A percentile compares a stretch with the other conserved stretches of the same genome.
Evolutionary conservation across 768 basidiomycete genomes (phyloP).

Genomic region (Cantharellus cinnabarinus): DNA sequence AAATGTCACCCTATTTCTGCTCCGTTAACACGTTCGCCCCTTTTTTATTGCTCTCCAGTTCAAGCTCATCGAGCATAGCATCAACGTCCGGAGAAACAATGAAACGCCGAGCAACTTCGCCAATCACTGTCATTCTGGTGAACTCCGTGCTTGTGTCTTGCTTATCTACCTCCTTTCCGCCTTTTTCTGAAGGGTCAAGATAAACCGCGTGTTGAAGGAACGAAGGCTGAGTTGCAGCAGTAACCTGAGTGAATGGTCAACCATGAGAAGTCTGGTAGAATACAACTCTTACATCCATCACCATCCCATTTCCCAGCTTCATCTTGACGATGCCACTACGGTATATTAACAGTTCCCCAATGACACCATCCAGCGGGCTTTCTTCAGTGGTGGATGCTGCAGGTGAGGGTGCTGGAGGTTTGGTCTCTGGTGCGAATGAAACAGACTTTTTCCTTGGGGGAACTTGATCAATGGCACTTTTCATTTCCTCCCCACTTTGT

Average conservation of each 20-base stretch:
- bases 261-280: conserved; percentile 1
- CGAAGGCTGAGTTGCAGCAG: conserved; percentile 61
- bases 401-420: conserved; percentile 11
- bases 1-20: no score
- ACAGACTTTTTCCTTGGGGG: conserved; percentile 11
- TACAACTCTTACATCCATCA: conserved; percentile 48
- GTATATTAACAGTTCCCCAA: conserved; percentile 73
- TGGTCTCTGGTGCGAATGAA: conserved; percentile 4
- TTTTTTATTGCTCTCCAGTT: conserved; percentile 10
- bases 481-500: conserved; percentile 22
- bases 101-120: conserved; percentile 74
- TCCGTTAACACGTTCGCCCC: no score
- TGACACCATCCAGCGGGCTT: conserved; percentile 44
- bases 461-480: conserved; percentile 16
- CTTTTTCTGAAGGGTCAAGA: conserved; percentile 29
- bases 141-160: no score
- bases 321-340: conserved; percentile 74
- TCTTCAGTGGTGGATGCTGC: conserved; percentile 10
- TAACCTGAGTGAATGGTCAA: conserved; percentile 30
- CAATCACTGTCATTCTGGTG: conserved; percentile 49
- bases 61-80: conserved; percentile 44
- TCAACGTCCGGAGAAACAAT: conserved; percentile 72
- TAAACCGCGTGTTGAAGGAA: conserved; percentile 78
- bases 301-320: conserved; percentile 56
- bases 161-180: neutral